These are phyloP conservation scores for Pseudogymnoascus sp. DNA, from an alignment of 2,329 filamentous ascomycete genomes.

Conservation along the genomic window DNA sequence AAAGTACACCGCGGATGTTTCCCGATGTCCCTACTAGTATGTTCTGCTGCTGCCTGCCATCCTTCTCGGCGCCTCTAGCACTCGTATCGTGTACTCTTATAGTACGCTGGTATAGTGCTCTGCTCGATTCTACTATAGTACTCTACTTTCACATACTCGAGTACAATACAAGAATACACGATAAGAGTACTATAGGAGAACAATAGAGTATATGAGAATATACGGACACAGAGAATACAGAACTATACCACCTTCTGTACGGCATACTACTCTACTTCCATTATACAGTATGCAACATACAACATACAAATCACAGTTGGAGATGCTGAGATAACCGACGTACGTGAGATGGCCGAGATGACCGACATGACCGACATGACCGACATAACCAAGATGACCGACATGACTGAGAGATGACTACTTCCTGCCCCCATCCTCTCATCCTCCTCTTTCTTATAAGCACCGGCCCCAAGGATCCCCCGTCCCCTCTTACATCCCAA, in stretches of 20 bases:
- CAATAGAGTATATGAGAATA: neutral
- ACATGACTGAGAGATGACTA: neutral
- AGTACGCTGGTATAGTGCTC: too few relatives aligned
- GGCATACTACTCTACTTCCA: neutral
- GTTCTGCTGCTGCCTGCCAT: neutral
- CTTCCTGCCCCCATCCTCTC: neutral
- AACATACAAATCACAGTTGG: neutral
- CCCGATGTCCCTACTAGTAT: neutral
- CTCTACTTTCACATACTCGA: too few relatives aligned
- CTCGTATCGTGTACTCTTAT: too few relatives aligned
- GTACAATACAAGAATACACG: neutral
- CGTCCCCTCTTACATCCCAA: neutral
- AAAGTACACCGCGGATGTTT: neutral
- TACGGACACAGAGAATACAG: neutral
- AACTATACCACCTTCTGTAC: neutral
- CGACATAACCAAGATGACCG: neutral
- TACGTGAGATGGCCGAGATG: neutral
- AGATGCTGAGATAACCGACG: neutral
- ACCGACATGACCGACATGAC: neutral
- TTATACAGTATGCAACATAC: neutral
- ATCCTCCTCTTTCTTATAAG: neutral
- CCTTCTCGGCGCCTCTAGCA: neutral
- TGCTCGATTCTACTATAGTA: too few relatives aligned
- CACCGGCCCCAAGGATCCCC: neutral
- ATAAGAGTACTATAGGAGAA: neutral